phyloP scores from a whole-genome alignment of 768 basidiomycete genomes.

The Naganishia friedmannii region DNA sequence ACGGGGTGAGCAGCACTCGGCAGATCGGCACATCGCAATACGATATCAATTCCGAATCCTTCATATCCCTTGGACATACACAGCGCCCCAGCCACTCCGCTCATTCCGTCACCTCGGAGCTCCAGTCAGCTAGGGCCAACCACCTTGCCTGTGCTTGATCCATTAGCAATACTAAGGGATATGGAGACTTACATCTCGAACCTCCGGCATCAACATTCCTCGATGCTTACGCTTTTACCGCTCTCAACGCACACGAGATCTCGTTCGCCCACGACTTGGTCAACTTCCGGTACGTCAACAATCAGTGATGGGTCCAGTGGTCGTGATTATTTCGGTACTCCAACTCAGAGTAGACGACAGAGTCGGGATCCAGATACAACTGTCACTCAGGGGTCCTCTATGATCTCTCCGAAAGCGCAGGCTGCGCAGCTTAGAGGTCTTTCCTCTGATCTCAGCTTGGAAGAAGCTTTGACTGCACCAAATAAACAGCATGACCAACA shows the following conservation, averaged over 20 bases:
- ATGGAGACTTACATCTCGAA: conserved; percentile 20
- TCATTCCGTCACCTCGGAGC: conserved; percentile 3
- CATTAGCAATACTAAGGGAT: conserved; percentile 2
- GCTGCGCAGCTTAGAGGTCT: background rate
- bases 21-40: conserved; percentile 4
- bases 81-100: background rate
- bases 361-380: background rate
- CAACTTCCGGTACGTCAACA: conserved; percentile 18
- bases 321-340: conserved; percentile 14
- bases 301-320: conserved; percentile 5
- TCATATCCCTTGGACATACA: background rate
- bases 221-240: conserved; percentile 27
- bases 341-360: conserved; percentile 16
- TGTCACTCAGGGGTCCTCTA: background rate
- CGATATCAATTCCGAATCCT: conserved; percentile 9
- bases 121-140: background rate
- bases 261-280: conserved; percentile 1
- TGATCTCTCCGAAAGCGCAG: background rate
- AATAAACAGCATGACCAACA: background rate
- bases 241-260: background rate
- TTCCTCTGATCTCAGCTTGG: background rate
- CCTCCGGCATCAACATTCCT: conserved; percentile 30
- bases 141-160: background rate
- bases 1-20: background rate
- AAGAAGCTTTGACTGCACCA: background rate